A percentile compares a stretch with the other conserved stretches of the same genome.
Evolutionary conservation across 805 yeast species (phyloP).

Genomic region (Peterozyma xylosa): DNA sequence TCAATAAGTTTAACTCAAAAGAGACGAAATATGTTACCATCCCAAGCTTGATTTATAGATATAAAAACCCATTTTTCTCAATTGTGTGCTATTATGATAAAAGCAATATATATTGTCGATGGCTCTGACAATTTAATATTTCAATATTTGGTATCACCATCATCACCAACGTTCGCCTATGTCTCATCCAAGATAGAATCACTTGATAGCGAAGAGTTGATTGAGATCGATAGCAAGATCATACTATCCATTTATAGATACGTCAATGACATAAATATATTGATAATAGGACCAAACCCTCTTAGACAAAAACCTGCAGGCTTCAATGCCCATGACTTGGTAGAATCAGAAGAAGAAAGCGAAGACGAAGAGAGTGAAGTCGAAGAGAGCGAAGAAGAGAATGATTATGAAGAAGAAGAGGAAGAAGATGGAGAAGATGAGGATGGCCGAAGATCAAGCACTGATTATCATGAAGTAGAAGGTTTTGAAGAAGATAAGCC

Average conservation of each 20-base stretch:
- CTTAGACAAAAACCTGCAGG: constrained; percentile 2
- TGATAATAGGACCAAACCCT: not conserved
- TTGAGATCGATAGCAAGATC: too few species aligned
- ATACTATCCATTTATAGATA: too few species aligned
- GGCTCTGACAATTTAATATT: constrained; percentile 18
- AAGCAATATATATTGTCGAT: constrained; percentile 20
- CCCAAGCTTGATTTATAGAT: not conserved
- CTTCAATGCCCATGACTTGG: not conserved
- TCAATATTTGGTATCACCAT: constrained; percentile 15
- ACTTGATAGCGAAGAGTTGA: constrained; percentile 7
- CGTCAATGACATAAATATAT: constrained; percentile 1
- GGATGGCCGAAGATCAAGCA: constrained; percentile 2
- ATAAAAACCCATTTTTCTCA: too few species aligned
- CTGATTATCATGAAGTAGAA: constrained; percentile 1
- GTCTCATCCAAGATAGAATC: constrained; percentile 15
- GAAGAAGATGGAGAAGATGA: constrained; percentile 4
- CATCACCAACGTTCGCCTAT: constrained; percentile 20
- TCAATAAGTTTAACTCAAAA: not conserved
- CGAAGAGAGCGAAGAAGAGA: constrained; percentile 16
- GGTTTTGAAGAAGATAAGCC: constrained; percentile 6
- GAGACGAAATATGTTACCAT: not conserved
- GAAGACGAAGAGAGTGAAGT: constrained; percentile 8
- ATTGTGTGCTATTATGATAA: constrained; percentile 23
- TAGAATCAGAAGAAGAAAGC: not conserved
- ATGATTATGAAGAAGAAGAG: constrained; percentile 6